Percentiles rank a stretch among this genome's conserved stretches.
Evolutionary conservation across 2,329 filamentous ascomycete species (phyloP).

Genomic region (Fonsecaea multimorphosa): DNA sequence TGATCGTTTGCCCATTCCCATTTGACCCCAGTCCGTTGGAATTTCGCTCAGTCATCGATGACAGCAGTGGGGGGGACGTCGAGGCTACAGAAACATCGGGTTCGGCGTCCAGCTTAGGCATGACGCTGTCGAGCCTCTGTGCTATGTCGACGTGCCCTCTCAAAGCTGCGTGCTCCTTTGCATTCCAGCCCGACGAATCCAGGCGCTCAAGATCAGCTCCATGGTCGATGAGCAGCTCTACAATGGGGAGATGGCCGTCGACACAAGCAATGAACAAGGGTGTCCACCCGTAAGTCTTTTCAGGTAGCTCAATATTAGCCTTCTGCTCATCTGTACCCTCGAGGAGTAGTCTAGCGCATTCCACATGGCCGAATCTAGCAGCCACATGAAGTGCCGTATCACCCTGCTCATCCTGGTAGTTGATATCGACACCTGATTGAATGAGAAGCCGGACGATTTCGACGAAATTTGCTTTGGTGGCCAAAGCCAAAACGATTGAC

Average conservation of each 20-base stretch:
- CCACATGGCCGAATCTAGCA: conserved; percentile 81
- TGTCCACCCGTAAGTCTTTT: conserved; percentile 91
- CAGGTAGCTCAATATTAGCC: conserved; percentile 75
- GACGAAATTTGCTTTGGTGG: conserved; percentile 84
- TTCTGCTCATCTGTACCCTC: conserved; percentile 73
- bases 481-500: conserved; percentile 83
- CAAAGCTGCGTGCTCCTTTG: conserved; percentile 88
- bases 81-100: conserved; percentile 43
- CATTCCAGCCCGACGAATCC: conserved; percentile 92
- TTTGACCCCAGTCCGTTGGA: conserved; percentile 45
- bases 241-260: conserved; percentile 78
- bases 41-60: conserved; percentile 46
- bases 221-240: conserved; percentile 76
- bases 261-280: conserved; percentile 93
- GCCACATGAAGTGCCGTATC: conserved; percentile 93
- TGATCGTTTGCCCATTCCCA: conserved; percentile 46
- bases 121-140: conserved; percentile 67
- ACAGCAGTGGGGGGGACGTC: conserved; percentile 41
- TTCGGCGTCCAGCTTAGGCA: conserved; percentile 46
- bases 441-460: conserved; percentile 86
- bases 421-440: conserved; percentile 87
- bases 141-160: conserved; percentile 87
- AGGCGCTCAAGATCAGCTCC: conserved; percentile 75
- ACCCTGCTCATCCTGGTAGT: conserved; percentile 87
- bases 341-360: conserved; percentile 79